Conservation (phyloP, 2,329 filamentous ascomycete genomes). For the Fusarium multiceps region DNA sequence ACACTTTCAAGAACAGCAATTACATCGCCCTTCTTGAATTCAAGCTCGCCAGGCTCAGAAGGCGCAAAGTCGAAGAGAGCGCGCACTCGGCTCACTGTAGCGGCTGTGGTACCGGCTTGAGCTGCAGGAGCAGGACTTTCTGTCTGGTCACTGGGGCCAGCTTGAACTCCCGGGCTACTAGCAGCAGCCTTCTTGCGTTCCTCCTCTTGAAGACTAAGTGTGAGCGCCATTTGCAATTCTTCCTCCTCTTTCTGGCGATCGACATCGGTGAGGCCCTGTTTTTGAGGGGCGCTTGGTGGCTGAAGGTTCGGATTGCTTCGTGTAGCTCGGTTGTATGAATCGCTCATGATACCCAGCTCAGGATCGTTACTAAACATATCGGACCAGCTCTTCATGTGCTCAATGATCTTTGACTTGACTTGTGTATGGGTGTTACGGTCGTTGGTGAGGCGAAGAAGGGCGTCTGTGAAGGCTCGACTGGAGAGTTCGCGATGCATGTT, state of each 20-base stretch:
- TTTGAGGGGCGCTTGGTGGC: slow-evolving; percentile 90
- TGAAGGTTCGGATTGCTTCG: slow-evolving; percentile 86
- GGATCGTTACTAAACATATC: slow-evolving; percentile 92
- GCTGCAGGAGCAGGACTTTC: slow-evolving; percentile 64
- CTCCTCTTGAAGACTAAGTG: slow-evolving; percentile 92
- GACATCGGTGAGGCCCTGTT: slow-evolving; percentile 87
- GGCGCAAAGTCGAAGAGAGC: slow-evolving; percentile 95
- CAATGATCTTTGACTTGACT: slow-evolving; percentile 96
- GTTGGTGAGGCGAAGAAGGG: slow-evolving; percentile 87
- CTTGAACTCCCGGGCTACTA: slow-evolving; percentile 47
- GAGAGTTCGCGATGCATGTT: slow-evolving; percentile 90
- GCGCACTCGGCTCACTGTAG: slow-evolving; percentile 93
- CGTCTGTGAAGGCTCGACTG: slow-evolving; percentile 93
- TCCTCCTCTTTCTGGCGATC: slow-evolving; percentile 97
- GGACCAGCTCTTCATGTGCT: slow-evolving; percentile 96
- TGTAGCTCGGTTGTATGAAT: slow-evolving; percentile 91
- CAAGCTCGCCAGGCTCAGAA: slow-evolving; percentile 91
- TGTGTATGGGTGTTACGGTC: slow-evolving; percentile 96
- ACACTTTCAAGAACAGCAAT: slow-evolving; percentile 98
- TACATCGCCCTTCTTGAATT: slow-evolving; percentile 96
- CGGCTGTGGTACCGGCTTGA: slow-evolving; percentile 88
- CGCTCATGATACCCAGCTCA: slow-evolving; percentile 96
- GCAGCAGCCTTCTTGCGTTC: slow-evolving; percentile 65
- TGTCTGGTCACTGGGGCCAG: slow-evolving; percentile 55
- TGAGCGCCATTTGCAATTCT: slow-evolving; percentile 95